Evolutionary conservation across 176 grass and related monocot genomes (phyloP).

Genomic region (Juncus inflexus): DNA sequence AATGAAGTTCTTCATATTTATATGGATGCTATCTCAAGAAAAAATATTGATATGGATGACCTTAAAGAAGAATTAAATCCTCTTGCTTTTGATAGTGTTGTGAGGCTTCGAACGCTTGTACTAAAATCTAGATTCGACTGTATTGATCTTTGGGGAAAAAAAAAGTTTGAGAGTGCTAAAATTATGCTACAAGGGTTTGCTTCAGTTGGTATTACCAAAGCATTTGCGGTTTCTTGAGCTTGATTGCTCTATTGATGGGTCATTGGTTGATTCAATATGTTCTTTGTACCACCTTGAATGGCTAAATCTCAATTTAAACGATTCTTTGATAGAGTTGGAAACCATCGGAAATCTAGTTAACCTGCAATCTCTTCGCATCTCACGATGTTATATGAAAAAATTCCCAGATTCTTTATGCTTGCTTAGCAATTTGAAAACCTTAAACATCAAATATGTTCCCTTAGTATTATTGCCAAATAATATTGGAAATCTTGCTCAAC

Average conservation of each 20-base stretch:
- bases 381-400: neutral
- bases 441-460: slow-evolving; percentile 17
- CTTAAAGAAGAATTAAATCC: neutral
- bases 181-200: neutral
- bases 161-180: neutral
- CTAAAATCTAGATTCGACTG: neutral
- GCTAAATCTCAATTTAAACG: neutral
- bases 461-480: slow-evolving; percentile 24
- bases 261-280: neutral
- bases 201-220: neutral
- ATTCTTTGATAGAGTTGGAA: neutral
- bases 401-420: neutral
- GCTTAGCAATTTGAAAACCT: slow-evolving; percentile 16
- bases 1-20: neutral
- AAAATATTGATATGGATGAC: neutral
- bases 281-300: neutral
- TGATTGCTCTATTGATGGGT: neutral
- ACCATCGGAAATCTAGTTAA: neutral
- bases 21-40: neutral
- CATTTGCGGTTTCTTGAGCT: neutral
- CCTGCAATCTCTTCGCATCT: neutral
- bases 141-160: neutral
- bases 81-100: neutral
- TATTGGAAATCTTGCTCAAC: slow-evolving; percentile 29
- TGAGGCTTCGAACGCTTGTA: neutral